Evolutionary conservation across 129 eudicot genomes (phyloP).

Genomic region (Pseudognaphalium luteoalbum): DNA sequence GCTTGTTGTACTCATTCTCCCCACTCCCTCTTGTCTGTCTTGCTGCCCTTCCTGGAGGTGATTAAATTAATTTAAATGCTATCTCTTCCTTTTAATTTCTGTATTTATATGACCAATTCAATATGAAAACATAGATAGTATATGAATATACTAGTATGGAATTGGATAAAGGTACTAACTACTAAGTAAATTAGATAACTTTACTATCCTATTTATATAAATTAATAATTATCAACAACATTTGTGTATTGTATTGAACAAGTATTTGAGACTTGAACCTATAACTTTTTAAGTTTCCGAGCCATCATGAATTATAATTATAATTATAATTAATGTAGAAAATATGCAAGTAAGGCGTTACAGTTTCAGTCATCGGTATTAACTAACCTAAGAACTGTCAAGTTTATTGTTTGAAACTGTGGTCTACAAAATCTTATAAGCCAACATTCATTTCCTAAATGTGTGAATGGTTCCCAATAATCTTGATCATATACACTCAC

Average conservation of each 20-base stretch:
- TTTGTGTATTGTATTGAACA: not conserved
- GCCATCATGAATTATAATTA: no score
- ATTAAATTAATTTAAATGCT: no score
- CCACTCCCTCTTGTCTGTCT: slow-evolving; percentile 68
- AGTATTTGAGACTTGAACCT: no score
- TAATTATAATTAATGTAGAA: no score
- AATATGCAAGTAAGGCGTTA: no score
- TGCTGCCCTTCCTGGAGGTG: slow-evolving; percentile 98
- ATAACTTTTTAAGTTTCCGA: not conserved
- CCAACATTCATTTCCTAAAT: not conserved
- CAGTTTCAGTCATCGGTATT: not conserved
- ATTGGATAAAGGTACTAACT: not conserved
- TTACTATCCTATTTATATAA: not conserved
- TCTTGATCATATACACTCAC: not conserved
- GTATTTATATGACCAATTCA: no score
- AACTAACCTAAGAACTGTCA: not conserved
- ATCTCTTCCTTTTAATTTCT: no score
- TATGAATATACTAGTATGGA: no score
- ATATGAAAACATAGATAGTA: no score
- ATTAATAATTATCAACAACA: not conserved
- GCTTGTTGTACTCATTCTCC: slow-evolving; percentile 56
- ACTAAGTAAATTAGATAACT: no score
- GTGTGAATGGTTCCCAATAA: not conserved
- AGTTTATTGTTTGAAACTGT: not conserved
- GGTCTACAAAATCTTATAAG: not conserved